Conservation (phyloP, 345 rosid genomes). For the Ceriops decandra region DNA sequence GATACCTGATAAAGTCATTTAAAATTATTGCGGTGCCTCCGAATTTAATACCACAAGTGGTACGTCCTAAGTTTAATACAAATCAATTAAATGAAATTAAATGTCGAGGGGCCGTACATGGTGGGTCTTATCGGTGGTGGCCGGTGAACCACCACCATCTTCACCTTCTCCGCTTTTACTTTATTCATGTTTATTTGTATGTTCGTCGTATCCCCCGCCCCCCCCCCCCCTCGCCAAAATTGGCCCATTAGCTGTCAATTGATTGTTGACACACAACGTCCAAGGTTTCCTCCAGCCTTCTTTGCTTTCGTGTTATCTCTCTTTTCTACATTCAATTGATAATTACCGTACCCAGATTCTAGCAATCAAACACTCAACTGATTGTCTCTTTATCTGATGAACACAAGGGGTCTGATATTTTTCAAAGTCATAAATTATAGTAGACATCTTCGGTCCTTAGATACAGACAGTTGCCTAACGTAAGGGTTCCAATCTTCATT, state of each 20-base stretch:
- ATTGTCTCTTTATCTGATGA: too few species aligned
- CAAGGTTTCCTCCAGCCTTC: neutral
- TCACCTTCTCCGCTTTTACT: neutral
- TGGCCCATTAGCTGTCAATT: slow-evolving; percentile 59
- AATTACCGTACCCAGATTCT: neutral
- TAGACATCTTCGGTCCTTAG: neutral
- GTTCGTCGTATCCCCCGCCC: neutral
- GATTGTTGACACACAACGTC: neutral
- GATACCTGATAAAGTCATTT: neutral
- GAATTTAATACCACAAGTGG: slow-evolving; percentile 9
- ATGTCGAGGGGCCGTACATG: neutral
- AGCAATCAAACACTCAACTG: neutral
- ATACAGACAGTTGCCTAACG: too few species aligned
- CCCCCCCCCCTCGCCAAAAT: neutral
- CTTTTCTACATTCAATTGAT: neutral
- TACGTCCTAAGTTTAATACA: neutral
- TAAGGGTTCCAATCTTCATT: too few species aligned
- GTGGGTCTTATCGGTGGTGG: slow-evolving; percentile 13
- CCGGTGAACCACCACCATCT: slow-evolving; percentile 18
- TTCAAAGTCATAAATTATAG: neutral
- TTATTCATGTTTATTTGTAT: neutral
- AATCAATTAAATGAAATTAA: slow-evolving; percentile 2
- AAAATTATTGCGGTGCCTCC: slow-evolving; percentile 27
- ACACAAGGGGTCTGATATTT: neutral
- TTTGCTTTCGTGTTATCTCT: neutral